Conservation (phyloP, 2,329 filamentous ascomycete species). For the Talaromyces sp. region DNA sequence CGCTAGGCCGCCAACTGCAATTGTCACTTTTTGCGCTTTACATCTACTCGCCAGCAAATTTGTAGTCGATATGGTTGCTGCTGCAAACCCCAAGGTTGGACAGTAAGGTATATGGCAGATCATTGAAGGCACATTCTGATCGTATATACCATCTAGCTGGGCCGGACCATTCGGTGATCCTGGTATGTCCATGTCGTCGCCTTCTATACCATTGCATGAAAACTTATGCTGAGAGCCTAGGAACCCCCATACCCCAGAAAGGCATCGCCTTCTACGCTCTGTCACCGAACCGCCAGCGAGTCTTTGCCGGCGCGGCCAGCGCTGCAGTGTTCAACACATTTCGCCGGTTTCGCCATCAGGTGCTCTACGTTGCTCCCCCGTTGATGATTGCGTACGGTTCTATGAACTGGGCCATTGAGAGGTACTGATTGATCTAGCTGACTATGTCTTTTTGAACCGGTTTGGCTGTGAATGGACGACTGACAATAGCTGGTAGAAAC, state of each 20-base stretch:
- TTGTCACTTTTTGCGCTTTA: not conserved
- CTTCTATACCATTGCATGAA: not conserved
- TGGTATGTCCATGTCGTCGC: constrained; percentile 1
- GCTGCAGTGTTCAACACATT: constrained; percentile 94
- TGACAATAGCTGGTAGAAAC: constrained; percentile 34
- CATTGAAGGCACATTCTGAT: not conserved
- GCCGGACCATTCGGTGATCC: constrained; percentile 3
- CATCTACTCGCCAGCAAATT: not conserved
- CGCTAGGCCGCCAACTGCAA: not conserved
- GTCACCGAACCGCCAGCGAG: constrained; percentile 82
- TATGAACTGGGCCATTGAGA: constrained; percentile 88
- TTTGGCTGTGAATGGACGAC: not conserved
- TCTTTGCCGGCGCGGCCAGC: constrained; percentile 70
- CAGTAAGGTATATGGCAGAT: constrained; percentile 1
- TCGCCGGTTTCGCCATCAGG: constrained; percentile 78
- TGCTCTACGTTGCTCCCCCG: constrained; percentile 83
- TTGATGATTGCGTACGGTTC: constrained; percentile 72
- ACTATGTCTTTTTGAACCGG: constrained; percentile 26
- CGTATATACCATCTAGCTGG: constrained; percentile 1
- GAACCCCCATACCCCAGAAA: constrained; percentile 48
- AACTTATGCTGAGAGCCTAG: constrained; percentile 11
- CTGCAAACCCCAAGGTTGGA: constrained; percentile 9
- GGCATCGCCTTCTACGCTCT: constrained; percentile 68
- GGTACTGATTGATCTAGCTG: constrained; percentile 50
- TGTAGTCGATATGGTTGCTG: constrained; percentile 3